These are phyloP conservation scores for Streptanthus diversifolius DNA, from an alignment of 345 rosid species.

Conservation along the genomic window DNA sequence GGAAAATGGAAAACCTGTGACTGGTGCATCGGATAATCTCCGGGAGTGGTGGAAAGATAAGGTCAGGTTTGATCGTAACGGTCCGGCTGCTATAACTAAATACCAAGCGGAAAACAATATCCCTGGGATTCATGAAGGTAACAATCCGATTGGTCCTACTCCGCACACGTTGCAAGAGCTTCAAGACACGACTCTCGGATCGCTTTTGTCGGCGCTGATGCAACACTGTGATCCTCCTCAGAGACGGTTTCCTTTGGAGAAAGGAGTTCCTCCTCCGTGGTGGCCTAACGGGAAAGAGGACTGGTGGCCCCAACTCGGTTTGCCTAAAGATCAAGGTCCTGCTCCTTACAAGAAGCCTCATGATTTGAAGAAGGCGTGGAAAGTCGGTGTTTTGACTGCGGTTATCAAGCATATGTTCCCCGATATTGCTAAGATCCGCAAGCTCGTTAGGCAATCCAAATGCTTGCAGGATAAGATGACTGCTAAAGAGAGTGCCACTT, in stretches of 20 bases:
- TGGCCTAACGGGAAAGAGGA: constrained; percentile 94
- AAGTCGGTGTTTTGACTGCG: constrained; percentile 93
- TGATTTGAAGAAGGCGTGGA: constrained; percentile 97
- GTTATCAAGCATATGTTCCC: constrained; percentile 99
- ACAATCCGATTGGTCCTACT: constrained; percentile 50
- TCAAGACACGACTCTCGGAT: constrained; percentile 96
- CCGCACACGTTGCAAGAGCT: constrained; percentile 78
- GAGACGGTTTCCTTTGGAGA: constrained; percentile 84
- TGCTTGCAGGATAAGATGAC: constrained; percentile 99
- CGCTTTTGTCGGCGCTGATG: constrained; percentile 90
- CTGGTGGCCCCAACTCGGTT: constrained; percentile 86
- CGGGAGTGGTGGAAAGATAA: constrained; percentile 99
- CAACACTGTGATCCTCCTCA: constrained; percentile 98
- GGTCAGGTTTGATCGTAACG: constrained; percentile 94
- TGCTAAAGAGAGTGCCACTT: constrained; percentile 97
- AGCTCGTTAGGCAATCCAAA: constrained; percentile 85
- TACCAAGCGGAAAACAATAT: constrained; percentile 74
- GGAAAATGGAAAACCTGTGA: constrained; percentile 90
- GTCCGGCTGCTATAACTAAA: constrained; percentile 87
- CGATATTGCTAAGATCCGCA: constrained; percentile 84
- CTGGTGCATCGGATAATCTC: constrained; percentile 91
- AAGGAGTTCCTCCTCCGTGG: constrained; percentile 92
- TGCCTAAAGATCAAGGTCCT: constrained; percentile 69
- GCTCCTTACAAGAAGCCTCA: constrained; percentile 96
- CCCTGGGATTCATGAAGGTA: constrained; percentile 49